These are phyloP conservation scores for Naganishia vaughanmartiniae DNA, from an alignment of 768 basidiomycete genomes.

Conservation along the genomic window DNA sequence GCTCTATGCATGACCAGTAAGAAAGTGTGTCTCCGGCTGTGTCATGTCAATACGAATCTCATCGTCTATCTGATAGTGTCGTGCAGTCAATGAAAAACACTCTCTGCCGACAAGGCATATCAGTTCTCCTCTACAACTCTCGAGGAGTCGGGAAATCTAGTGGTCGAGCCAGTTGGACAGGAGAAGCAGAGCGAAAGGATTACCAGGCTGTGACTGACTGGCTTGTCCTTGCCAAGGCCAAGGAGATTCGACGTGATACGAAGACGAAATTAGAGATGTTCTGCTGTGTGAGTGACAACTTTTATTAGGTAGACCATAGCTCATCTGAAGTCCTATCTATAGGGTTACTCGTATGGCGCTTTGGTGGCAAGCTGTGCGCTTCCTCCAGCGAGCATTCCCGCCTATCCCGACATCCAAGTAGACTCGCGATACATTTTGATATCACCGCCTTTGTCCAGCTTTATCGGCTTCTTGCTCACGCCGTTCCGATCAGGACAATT, in stretches of 20 bases:
- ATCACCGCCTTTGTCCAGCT: conserved; percentile 28
- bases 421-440: conserved; percentile 26
- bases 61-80: neutral
- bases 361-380: conserved; percentile 16
- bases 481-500: conserved; percentile 24
- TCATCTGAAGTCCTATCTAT: neutral
- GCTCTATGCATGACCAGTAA: conserved; percentile 31
- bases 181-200: conserved; percentile 26
- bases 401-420: neutral
- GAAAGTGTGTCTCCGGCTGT: neutral
- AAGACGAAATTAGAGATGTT: neutral
- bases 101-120: neutral
- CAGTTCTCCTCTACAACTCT: conserved; percentile 25
- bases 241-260: too few relatives aligned
- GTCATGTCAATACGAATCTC: neutral
- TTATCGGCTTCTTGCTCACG: conserved; percentile 23
- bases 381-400: neutral
- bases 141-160: conserved; percentile 24
- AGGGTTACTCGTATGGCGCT: conserved; percentile 31
- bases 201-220: conserved; percentile 26
- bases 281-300: conserved; percentile 24
- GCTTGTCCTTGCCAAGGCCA: neutral
- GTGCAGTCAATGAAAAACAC: conserved; percentile 3
- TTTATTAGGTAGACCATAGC: neutral
- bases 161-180: conserved; percentile 24